These are phyloP conservation scores for Tetracladium marchalianum DNA, from an alignment of 495 filamentous ascomycete species.

Conservation along the genomic window DNA sequence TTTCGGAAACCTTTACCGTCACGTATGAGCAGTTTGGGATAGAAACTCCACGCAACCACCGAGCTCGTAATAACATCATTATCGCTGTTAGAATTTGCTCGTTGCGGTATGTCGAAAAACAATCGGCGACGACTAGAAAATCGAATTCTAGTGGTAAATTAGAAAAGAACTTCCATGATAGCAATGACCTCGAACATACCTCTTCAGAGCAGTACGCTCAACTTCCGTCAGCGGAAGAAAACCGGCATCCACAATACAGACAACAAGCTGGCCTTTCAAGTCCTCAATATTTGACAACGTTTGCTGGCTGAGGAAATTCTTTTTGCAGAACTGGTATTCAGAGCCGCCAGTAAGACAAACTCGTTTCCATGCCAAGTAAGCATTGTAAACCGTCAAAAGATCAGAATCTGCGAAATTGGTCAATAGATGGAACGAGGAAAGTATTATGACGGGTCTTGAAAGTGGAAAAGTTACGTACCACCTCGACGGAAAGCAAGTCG, in stretches of 20 bases:
- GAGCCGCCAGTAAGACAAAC: conserved; percentile 53
- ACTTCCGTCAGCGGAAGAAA: conserved; percentile 60
- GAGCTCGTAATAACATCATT: conserved; percentile 71
- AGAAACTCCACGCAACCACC: conserved; percentile 85
- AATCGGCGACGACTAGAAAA: conserved; percentile 41
- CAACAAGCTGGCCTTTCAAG: conserved; percentile 79
- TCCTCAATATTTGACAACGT: conserved; percentile 88
- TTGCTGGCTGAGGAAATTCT: conserved; percentile 79
- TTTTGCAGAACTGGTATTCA: conserved; percentile 76
- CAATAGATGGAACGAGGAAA: conserved; percentile 2
- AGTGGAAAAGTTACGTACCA: neutral
- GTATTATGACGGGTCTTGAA: neutral
- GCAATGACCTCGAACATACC: conserved; percentile 20
- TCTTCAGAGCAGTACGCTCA: conserved; percentile 57
- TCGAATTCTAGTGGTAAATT: conserved; percentile 17
- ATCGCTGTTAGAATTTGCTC: conserved; percentile 59
- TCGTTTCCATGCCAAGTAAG: conserved; percentile 79
- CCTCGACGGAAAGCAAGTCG: conserved; percentile 65
- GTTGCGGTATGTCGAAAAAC: conserved; percentile 71
- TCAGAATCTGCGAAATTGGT: conserved; percentile 67
- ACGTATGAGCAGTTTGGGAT: conserved; percentile 78
- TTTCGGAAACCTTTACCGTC: conserved; percentile 90
- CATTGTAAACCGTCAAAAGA: conserved; percentile 84
- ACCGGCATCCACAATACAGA: conserved; percentile 71
- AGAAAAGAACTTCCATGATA: neutral